Evolutionary conservation across 2,329 filamentous ascomycete species (phyloP), one percentile per base, ranked within the genome.

Genomic region (Eurotiales sp.): DNA sequence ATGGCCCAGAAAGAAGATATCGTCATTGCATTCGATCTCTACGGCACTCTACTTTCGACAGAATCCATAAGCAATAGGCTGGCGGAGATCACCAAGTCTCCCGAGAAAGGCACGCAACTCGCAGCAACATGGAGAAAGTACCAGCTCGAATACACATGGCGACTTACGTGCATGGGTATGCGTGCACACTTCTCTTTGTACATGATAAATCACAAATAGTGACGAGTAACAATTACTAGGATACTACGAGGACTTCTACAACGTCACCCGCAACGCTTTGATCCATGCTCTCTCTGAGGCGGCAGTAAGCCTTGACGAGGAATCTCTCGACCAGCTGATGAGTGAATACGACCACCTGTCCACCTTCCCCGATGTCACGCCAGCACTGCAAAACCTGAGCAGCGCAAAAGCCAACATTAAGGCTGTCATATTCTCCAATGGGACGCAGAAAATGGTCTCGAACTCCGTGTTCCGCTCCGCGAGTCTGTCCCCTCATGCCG

Each of bases 111-210:
- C 2, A 67, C 74, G 21, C 66, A 67, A 1, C 75, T 90, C 27
- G 81, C 85, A 4, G 65, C 76, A 14, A 67, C 80, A 61, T 89
- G 86, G 80, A 75, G 87, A 51, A 77, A 78, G 25, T 85, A 85
- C 61, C 87, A 90, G 66, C 73, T 90, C 8, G 87, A 90, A 67
- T 91, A 90, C 60, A 88, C 86, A 34, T 90, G 85, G 85, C 75
- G 87, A 46, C 69, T 86, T 57, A 90, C 84, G 61, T 85, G 82
- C 74, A 90, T 90, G 86, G 78, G 87, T 86, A 71, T 55, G 72
- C 67, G 4, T 12, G 21, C 11, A 5, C 40, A 12, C n/a, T 22
- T 4, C 21, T n/a, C 3, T 7, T 4, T 22, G 1, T 19, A 17
- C 4, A 5, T 29, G 37, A 46, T 10, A 17, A 10, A 32, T n/a